phyloP scores from a whole-genome alignment of 208 protist genomes.

The Trypanosoma melophagium region DNA sequence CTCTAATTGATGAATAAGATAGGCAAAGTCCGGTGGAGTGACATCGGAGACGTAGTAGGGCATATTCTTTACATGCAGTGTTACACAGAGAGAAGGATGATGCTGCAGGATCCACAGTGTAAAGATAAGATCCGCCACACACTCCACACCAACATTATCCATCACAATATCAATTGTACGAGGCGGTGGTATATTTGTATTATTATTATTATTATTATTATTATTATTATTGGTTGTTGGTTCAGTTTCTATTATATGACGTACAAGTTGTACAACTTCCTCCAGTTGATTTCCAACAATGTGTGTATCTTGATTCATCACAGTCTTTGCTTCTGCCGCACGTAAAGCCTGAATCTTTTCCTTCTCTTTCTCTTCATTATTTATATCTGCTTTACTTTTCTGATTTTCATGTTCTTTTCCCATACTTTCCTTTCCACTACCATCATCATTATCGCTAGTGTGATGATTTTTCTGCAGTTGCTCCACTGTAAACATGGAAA shows the following conservation, averaged over 20 bases:
- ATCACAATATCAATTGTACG: constrained; percentile 78
- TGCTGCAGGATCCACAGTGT: constrained; percentile 73
- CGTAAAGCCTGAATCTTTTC: constrained; percentile 21
- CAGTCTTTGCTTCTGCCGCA: constrained; percentile 34
- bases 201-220: constrained; percentile 1
- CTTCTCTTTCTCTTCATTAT: background rate
- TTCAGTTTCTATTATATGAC: constrained; percentile 31
- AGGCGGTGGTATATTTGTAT: background rate
- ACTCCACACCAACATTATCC: constrained; percentile 89
- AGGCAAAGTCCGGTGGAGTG: constrained; percentile 71
- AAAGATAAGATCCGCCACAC: constrained; percentile 73
- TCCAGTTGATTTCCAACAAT: constrained; percentile 70
- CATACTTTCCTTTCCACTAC: background rate
- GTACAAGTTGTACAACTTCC: constrained; percentile 39
- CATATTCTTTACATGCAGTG: constrained; percentile 84
- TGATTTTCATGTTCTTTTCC: too few species aligned
- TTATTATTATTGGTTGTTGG: constrained; percentile 11
- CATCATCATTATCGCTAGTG: background rate
- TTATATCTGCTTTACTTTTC: background rate
- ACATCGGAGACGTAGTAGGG: constrained; percentile 91
- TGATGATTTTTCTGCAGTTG: constrained; percentile 41
- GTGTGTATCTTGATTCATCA: constrained; percentile 41
- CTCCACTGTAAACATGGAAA: constrained; percentile 88
- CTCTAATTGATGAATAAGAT: constrained; percentile 51
- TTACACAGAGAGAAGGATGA: constrained; percentile 36